Evolutionary conservation across 2,329 filamentous ascomycete species (phyloP), one percentile per base, ranked within the genome.

Genomic region (Didymella pinodella): DNA sequence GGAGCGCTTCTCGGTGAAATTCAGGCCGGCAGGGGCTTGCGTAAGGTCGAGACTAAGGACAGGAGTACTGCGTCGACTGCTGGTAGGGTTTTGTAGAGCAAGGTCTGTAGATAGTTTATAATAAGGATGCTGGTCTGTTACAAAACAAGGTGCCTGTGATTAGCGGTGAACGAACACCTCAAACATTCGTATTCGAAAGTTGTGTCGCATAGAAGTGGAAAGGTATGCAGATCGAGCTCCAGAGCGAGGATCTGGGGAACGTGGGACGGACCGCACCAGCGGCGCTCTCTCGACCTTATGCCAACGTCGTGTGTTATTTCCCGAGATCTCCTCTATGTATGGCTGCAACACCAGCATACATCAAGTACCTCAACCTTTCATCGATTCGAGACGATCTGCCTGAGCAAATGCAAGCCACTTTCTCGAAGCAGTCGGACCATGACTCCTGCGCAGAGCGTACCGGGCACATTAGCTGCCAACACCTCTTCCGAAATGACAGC

Each of bases 21-120:
- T 62, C 88, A 94, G 73, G 80, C 87, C 62, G 94, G 95, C 43
- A 93, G 78, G 77, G 78, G 87, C 2, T 81, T 99, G 73, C 93
- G 85, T 82, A 98, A 98, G 84, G 92, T 93, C 25, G 82, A 89
- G 75, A 98, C 95, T 0, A 93, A 92, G 77, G 95, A 99, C 77
- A 89, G 88, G 77, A 97, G 93, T 77, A 78, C 69, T 47, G 85
- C 91, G 50, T 77, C 88, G 51, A 83, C 88, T 57, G 90, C 92
- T 22, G 94, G 94, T n/a, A 86, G 88, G 61, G 93, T 97, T 54
- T 69, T 76, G 69, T 70, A 70, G 48, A 50, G 29, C 18, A 40
- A n/a, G 36, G 20, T 44, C 18, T 66, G 65, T 69, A 50, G 46
- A 66, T 69, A 65, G 31, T 59, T 62, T 64, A 49, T 58, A 58